Base-by-base conservation (phyloP, 2,329 filamentous ascomycete species). In the Penicillium sp. region DNA sequence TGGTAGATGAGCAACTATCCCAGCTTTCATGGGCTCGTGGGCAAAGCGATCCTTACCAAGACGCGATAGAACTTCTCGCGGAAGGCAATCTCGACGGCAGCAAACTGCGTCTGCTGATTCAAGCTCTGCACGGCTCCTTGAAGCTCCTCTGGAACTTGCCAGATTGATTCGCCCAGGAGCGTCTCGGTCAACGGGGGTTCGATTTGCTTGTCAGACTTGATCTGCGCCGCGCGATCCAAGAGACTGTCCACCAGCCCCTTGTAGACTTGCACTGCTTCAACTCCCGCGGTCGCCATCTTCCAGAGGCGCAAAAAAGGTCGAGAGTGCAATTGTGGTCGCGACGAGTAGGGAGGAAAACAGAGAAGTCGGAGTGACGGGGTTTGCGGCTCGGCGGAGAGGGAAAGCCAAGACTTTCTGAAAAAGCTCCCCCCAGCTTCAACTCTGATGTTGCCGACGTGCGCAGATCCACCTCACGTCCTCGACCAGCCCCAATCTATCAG, bases 61-160 rank as follows among this genome's bases (percentile, higher is more conserved):
- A 88, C 73, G 47, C 78, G 74, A 65, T 87, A 87, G 67, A 97
- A 94, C 33, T 86, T 78, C 54, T 85, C 80, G 56, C 88, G 83
- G 35, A 85, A 86, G 8, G 88, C 89, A 13, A 85, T 89, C 65
- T 97, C 93, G 32, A 95, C 80, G 15, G 86, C 77, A 21, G 83
- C 81, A 60, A 81, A 81, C 23, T 69, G 68, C 17, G 65, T 61
- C 51, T 83, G 80, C 30, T 77, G 77, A 43, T 56, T 71, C 50
- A 74, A 73, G 26, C 71, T 67, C 17, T 55, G 50, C 3, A 52
- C 37, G 7, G 36, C 21, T 3, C 43, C 43, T 17, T 54, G 37
- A 30, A 61, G 47, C 7, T 54, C 44, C 13, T 47, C 47, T 7
- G 53, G 45, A 15, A 78, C 68, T 30, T 54, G 47, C 62, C 62